Percentiles rank a stretch among this genome's conserved stretches.
Conservation (phyloP, 176 grass and related monocot species). For the Aechmea fasciata region DNA sequence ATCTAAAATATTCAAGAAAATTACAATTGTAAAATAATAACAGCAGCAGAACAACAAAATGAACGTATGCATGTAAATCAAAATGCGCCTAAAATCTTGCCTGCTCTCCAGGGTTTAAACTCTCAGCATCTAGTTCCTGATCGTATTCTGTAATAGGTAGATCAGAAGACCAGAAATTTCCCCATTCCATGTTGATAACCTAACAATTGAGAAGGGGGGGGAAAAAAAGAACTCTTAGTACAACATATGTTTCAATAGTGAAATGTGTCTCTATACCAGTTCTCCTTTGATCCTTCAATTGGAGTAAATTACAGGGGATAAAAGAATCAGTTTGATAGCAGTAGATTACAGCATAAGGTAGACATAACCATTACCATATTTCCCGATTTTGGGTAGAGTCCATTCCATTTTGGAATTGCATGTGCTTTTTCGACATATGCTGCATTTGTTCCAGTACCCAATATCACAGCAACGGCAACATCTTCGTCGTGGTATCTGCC, state of each 20-base stretch:
- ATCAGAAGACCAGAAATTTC: conserved; percentile 50
- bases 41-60: not conserved
- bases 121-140: conserved; percentile 51
- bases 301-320: no score
- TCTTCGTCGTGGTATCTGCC: conserved; percentile 66
- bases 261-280: no score
- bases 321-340: not conserved
- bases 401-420: conserved; percentile 60
- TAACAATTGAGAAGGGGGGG: conserved; percentile 12
- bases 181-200: conserved; percentile 98
- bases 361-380: conserved; percentile 48
- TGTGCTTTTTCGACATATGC: conserved; percentile 76
- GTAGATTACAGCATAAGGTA: not conserved
- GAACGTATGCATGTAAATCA: not conserved
- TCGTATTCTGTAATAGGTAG: conserved; percentile 74
- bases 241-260: not conserved
- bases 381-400: conserved; percentile 48
- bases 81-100: conserved; percentile 18
- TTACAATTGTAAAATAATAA: conserved; percentile 4
- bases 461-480: conserved; percentile 68
- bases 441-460: conserved; percentile 88
- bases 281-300: no score
- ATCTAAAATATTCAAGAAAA: conserved; percentile 45
- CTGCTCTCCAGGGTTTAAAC: conserved; percentile 83
- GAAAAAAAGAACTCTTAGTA: not conserved